phyloP scores from a whole-genome alignment of 2,329 filamentous ascomycete genomes.

The Phoma sp. region DNA sequence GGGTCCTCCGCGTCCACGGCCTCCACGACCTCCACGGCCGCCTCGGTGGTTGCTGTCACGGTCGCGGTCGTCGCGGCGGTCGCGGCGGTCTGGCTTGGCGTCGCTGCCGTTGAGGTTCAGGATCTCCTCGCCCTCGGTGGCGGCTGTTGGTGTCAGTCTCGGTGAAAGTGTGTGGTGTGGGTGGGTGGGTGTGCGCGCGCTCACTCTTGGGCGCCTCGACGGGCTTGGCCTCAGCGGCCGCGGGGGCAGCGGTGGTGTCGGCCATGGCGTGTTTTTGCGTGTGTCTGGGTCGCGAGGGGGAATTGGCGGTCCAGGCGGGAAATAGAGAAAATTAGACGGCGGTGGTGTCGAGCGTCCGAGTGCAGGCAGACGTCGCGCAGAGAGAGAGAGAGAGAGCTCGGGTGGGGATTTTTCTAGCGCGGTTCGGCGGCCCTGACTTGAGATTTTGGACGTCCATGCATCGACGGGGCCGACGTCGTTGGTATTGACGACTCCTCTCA shows the following conservation, averaged over 20 bases:
- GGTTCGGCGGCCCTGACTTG: too few relatives aligned
- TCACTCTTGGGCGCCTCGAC: constrained; percentile 26
- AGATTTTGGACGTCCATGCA: not conserved
- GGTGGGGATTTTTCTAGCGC: constrained; percentile 2
- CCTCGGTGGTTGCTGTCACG: constrained; percentile 1
- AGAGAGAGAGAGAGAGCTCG: not conserved
- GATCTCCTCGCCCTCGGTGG: constrained; percentile 25
- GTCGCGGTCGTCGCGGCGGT: constrained; percentile 11
- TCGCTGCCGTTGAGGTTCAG: constrained; percentile 26
- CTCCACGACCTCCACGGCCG: constrained; percentile 16
- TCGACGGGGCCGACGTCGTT: too few relatives aligned
- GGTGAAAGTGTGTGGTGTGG: not conserved
- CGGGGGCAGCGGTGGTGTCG: constrained; percentile 27
- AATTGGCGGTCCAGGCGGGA: too few relatives aligned
- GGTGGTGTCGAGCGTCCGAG: not conserved
- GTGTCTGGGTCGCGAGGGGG: not conserved
- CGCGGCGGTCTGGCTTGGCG: constrained; percentile 21
- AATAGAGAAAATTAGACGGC: too few relatives aligned
- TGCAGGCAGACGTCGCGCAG: constrained; percentile 1
- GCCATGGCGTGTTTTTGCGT: constrained; percentile 20
- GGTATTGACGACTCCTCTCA: not conserved
- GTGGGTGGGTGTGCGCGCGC: not conserved
- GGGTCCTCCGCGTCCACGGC: constrained; percentile 20
- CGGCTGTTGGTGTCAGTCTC: not conserved
- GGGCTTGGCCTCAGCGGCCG: constrained; percentile 21